phyloP scores from a whole-genome alignment of 1,139 yeast species.

The Scheffersomyces lignicola region DNA sequence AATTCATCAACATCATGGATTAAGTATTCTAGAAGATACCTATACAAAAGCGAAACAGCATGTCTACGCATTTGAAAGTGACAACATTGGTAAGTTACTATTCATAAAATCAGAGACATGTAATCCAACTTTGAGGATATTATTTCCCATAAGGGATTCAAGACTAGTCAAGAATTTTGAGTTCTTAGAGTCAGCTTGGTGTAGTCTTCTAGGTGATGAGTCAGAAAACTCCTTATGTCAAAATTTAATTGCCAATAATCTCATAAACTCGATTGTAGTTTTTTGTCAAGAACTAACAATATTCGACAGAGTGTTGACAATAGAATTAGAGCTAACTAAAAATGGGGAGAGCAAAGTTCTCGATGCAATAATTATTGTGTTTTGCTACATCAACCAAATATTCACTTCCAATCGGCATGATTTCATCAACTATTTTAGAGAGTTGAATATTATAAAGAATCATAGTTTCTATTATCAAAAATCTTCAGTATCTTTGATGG shows the following conservation, averaged over 20 bases:
- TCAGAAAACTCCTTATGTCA: constrained; percentile 42
- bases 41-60: not conserved
- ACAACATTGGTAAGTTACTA: constrained; percentile 8
- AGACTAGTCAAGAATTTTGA: constrained; percentile 12
- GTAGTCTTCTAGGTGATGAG: constrained; percentile 65
- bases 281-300: constrained; percentile 37
- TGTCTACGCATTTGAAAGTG: not conserved
- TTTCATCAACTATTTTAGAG: constrained; percentile 14
- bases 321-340: constrained; percentile 48
- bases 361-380: not conserved
- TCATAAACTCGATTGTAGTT: constrained; percentile 23
- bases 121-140: constrained; percentile 27
- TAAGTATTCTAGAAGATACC: not conserved
- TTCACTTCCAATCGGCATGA: not conserved
- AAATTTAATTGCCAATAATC: constrained; percentile 24
- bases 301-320: constrained; percentile 29
- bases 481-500: constrained; percentile 30
- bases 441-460: constrained; percentile 15
- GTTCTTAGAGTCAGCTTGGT: constrained; percentile 47
- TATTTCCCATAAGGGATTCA: constrained; percentile 33
- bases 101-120: constrained; percentile 7
- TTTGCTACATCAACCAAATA: constrained; percentile 1
- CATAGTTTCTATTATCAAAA: constrained; percentile 3
- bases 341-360: constrained; percentile 34
- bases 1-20: not conserved